Base-by-base conservation (phyloP, 2,329 filamentous ascomycete species). In the Cladophialophora psammophila region DNA sequence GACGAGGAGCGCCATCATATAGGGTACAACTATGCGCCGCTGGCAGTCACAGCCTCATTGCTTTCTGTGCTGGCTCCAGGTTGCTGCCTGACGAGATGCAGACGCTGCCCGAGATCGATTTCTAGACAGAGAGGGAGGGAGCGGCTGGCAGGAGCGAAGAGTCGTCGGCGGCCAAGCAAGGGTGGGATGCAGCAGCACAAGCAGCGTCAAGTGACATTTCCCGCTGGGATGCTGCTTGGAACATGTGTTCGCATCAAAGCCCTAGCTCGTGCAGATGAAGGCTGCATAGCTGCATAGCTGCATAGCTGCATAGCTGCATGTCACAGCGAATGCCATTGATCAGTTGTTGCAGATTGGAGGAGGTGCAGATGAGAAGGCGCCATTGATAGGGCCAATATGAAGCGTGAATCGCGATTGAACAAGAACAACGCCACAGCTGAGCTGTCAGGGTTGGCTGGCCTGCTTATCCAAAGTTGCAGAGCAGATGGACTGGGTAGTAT, bases 81-180 rank as follows among this genome's bases (percentile, higher is more conserved):
- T 50, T 50, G 45, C 45, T 50, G 45, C 45, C 45, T 10, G 45
- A 50, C 45, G 8, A 26, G 45, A 50, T 50, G 45, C 45, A n/a
- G 45, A 3, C 45, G 10, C 26, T 50, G 45, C 45, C 45, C 13
- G 20, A 10, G 45, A 50, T 50, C 12, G 18, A 48, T 26, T 26
- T 18, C 18, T 26, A 20, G 5, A 18, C 45, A 50, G 12, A 26
- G 45, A 6, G 45, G 15, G 6, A n/a, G 45, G 26, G 45, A 26
- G 45, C 45, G 26, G 45, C 45, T 50, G 45, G 26, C 45, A 50
- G 12, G 45, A 50, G 18, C 26, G 26, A 26, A 26, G 18, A 50
- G 18, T 3, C 36, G 45, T 7, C 26, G 18, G 5, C 42, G 42
- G 45, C 18, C 18, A 50, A 26, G 18, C 45, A 50, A 15, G n/a